Evolutionary conservation across 2,329 filamentous ascomycete species (phyloP).

Genomic region (Alternaria longipes): DNA sequence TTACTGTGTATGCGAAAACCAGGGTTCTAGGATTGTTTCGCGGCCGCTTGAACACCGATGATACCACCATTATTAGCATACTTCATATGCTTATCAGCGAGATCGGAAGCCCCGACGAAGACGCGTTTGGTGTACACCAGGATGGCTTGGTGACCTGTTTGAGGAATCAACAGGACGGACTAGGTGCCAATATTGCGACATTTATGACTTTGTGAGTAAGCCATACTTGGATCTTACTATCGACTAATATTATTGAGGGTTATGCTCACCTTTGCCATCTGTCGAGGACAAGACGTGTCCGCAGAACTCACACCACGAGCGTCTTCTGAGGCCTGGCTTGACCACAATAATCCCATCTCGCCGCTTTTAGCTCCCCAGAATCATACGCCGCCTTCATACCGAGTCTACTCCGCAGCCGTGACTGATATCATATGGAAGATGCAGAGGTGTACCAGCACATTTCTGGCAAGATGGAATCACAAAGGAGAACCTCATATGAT

Average conservation of each 20-base stretch:
- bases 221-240: background rate
- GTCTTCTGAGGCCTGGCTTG: conserved; percentile 7
- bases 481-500: conserved; percentile 10
- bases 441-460: conserved; percentile 33
- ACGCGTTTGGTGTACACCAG: conserved; percentile 42
- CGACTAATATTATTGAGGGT: conserved; percentile 23
- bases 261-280: conserved; percentile 35
- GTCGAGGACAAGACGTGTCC: conserved; percentile 34
- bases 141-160: conserved; percentile 37
- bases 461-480: conserved; percentile 32
- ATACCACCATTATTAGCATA: conserved; percentile 45
- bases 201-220: conserved; percentile 43
- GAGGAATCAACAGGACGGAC: conserved; percentile 37
- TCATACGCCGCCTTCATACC: conserved; percentile 27
- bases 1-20: conserved; percentile 47
- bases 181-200: conserved; percentile 27
- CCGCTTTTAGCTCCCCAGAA: conserved; percentile 34
- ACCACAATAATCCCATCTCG: conserved; percentile 26
- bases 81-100: conserved; percentile 46
- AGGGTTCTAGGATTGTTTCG: conserved; percentile 40
- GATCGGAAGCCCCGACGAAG: conserved; percentile 39
- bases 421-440: conserved; percentile 41
- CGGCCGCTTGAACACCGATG: conserved; percentile 38
- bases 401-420: conserved; percentile 29
- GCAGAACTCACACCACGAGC: conserved; percentile 23